Conservation (phyloP, 1,284 basidiomycete genomes). For the Hypsizygus ulmarius region DNA sequence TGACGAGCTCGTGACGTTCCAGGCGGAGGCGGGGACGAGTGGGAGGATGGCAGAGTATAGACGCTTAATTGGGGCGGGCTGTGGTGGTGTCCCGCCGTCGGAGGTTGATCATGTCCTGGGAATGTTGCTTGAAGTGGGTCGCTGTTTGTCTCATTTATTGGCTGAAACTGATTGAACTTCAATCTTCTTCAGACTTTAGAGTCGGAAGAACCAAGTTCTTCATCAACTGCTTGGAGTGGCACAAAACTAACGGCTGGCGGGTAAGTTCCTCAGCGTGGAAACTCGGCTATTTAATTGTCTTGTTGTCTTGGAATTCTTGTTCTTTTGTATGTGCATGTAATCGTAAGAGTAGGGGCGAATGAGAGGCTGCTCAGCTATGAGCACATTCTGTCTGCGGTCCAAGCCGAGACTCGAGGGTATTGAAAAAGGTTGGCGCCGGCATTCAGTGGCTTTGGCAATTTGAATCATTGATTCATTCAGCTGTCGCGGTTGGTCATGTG, state of each 20-base stretch:
- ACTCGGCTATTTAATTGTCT: too few species aligned
- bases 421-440: too few species aligned
- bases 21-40: slow-evolving; percentile 86
- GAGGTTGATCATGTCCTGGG: slow-evolving; percentile 85
- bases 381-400: too few species aligned
- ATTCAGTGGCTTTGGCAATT: too few species aligned
- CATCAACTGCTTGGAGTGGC: slow-evolving; percentile 44
- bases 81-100: slow-evolving; percentile 80
- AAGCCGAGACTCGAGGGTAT: too few species aligned
- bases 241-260: slow-evolving; percentile 23
- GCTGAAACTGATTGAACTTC: slow-evolving; percentile 2
- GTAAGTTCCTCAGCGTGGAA: background rate
- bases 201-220: slow-evolving; percentile 66
- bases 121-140: slow-evolving; percentile 77
- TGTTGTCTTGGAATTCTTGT: too few species aligned
- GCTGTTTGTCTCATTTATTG: slow-evolving; percentile 2
- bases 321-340: too few species aligned
- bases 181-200: slow-evolving; percentile 57
- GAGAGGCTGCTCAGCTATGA: too few species aligned
- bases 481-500: slow-evolving; percentile 11
- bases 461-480: too few species aligned
- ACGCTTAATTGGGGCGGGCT: slow-evolving; percentile 81
- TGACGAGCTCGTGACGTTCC: slow-evolving; percentile 72
- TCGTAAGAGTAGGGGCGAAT: too few species aligned
- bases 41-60: slow-evolving; percentile 88